Percentiles rank a stretch among this genome's conserved stretches.
Evolutionary conservation across 306 rosid species (phyloP).

Genomic region (Vicia villosa): DNA sequence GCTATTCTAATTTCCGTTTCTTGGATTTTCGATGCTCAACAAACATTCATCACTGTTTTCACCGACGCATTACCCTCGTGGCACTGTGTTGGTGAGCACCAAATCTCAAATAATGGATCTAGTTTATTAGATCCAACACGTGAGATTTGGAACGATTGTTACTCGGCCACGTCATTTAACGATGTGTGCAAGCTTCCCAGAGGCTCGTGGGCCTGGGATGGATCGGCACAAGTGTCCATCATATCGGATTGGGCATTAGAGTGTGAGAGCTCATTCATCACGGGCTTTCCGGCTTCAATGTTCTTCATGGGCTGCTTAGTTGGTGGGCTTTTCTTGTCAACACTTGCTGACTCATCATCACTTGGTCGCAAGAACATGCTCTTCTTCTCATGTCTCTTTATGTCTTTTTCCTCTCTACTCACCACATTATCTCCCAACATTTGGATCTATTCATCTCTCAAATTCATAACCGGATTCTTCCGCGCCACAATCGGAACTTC

Average conservation of each 20-base stretch:
- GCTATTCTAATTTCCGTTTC: slow-evolving; percentile 52
- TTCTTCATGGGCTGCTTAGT: slow-evolving; percentile 63
- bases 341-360: slow-evolving; percentile 54
- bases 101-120: not conserved
- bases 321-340: slow-evolving; percentile 53
- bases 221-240: slow-evolving; percentile 40
- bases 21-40: slow-evolving; percentile 68
- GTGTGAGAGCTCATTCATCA: slow-evolving; percentile 39
- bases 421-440: slow-evolving; percentile 51
- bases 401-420: slow-evolving; percentile 53
- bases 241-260: slow-evolving; percentile 58
- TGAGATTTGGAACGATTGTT: not conserved
- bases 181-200: slow-evolving; percentile 44
- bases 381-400: slow-evolving; percentile 46
- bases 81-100: slow-evolving; percentile 41
- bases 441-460: slow-evolving; percentile 54
- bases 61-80: slow-evolving; percentile 56
- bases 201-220: slow-evolving; percentile 59
- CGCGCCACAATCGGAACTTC: slow-evolving; percentile 61
- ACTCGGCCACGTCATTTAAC: slow-evolving; percentile 8
- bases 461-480: slow-evolving; percentile 46
- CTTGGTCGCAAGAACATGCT: slow-evolving; percentile 70
- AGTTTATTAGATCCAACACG: not conserved
- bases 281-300: slow-evolving; percentile 56
- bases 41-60: slow-evolving; percentile 62